Evolutionary conservation across 169 alveolate species (phyloP).

Genomic region (Cryptosporidium tyzzeri): DNA sequence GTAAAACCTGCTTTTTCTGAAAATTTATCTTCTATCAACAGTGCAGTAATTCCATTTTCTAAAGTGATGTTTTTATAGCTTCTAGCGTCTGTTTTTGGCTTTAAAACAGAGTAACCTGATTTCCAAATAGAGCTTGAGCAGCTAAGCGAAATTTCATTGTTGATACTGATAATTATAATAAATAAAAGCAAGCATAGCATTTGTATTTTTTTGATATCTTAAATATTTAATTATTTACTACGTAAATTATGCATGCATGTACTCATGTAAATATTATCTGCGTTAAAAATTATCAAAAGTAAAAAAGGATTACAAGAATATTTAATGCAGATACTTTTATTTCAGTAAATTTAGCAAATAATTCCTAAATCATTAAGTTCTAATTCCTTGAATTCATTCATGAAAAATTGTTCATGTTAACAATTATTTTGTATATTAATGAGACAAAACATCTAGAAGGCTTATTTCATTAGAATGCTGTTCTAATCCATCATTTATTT

Average conservation of each 20-base stretch:
- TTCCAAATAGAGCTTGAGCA: conserved; percentile 16
- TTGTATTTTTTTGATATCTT: not conserved
- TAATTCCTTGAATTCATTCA: not conserved
- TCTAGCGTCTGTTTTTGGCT: conserved; percentile 40
- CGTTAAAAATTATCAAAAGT: not conserved
- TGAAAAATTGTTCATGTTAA: not conserved
- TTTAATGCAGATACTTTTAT: not conserved
- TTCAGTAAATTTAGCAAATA: not conserved
- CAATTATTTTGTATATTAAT: not conserved
- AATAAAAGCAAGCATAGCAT: conserved; percentile 18
- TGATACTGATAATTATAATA: not conserved
- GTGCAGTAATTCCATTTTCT: conserved; percentile 22
- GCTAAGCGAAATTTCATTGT: not conserved
- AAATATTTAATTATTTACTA: not conserved
- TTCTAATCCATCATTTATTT: conserved; percentile 1
- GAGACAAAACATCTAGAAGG: not conserved
- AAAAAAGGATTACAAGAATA: not conserved
- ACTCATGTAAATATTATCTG: not conserved
- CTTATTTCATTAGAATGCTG: not conserved
- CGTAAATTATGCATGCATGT: conserved; percentile 11
- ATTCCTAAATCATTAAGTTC: conserved; percentile 1
- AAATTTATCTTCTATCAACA: conserved; percentile 30
- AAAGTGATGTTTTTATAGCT: conserved; percentile 31
- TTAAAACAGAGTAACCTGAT: conserved; percentile 9
- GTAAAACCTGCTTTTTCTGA: conserved; percentile 56